Base-by-base conservation (phyloP, 257 asterid genomes). In the Primulina eburnea region DNA sequence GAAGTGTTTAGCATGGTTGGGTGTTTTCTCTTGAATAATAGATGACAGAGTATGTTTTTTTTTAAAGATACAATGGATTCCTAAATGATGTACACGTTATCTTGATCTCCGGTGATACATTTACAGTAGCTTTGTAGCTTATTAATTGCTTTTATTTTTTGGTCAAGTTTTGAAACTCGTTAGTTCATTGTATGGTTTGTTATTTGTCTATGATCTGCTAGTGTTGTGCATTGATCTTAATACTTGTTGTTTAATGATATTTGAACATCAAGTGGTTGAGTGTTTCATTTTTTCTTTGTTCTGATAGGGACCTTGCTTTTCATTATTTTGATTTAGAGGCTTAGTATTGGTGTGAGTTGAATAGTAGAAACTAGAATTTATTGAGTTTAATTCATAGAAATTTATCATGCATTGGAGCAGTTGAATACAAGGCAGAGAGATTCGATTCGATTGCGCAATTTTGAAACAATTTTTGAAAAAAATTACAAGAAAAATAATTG, bases 1-100 rank as follows among this genome's bases (percentile, higher is more conserved):
- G 83, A 83, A 43, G 14, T 9, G 50, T 60, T 58, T 32, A 26
- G 35, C 64, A 58, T 11, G 30, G 47, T 38, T 71, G 24, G 86
- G 78, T 80, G 86, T 50, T 30, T 65, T 67, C 60, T 67, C 60
- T 67, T 43, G 53, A 60, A 57, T 33, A 40, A 18, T 78, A 60
- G 33, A 57, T 24, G 20, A 4, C 28, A 50, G 32, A 50, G 8
- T 17, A 16, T 17, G 21, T 14, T 3, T 1, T 50, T 16, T 5
- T 17, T 4, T 4, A 16, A 69, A 26, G 65, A 35, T 73, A 60
- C 64, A 68, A 24, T 55, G 63, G 72, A 76, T 57, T 26, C 37
- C 20, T 38, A 52, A 30, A 52, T 24, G 43, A 55, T 28, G 4
- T 38, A 20, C 74, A n/a, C 29, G 63, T 67, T 52, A 62, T 50